Evolutionary conservation across 2,329 filamentous ascomycete species (phyloP).

Genomic region (Leptosphaerulina australis): DNA sequence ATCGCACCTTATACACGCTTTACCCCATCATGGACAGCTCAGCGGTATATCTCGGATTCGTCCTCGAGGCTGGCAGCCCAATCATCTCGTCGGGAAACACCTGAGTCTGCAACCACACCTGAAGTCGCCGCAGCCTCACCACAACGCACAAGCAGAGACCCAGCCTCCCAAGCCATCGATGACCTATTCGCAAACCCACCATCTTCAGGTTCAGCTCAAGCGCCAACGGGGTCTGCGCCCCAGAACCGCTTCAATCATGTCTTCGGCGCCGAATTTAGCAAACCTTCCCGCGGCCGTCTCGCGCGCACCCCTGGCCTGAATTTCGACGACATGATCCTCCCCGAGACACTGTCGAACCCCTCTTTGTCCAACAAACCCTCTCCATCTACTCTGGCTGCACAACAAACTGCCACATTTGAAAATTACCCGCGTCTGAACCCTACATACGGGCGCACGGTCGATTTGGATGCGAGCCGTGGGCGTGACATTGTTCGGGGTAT

Average conservation of each 20-base stretch:
- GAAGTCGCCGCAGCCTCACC: constrained; percentile 2
- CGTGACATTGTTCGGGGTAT: constrained; percentile 59
- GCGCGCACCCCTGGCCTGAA: constrained; percentile 12
- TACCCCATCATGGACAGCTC: constrained; percentile 25
- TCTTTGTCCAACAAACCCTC: constrained; percentile 27
- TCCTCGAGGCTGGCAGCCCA: constrained; percentile 18
- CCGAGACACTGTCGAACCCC: constrained; percentile 22
- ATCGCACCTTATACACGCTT: constrained; percentile 21
- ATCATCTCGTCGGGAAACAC: constrained; percentile 8
- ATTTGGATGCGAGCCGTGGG: constrained; percentile 41
- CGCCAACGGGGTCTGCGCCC: no score
- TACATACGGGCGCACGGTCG: constrained; percentile 50
- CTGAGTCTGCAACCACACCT: constrained; percentile 1
- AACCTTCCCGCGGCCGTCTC: constrained; percentile 1
- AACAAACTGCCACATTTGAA: constrained; percentile 30
- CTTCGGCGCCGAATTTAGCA: constrained; percentile 31
- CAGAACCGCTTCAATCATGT: constrained; percentile 9
- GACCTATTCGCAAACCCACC: constrained; percentile 26
- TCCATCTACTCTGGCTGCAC: constrained; percentile 16
- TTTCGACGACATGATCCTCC: constrained; percentile 31
- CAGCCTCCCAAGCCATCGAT: constrained; percentile 32
- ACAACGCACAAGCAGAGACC: constrained; percentile 9
- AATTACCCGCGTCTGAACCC: constrained; percentile 47
- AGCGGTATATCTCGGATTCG: constrained; percentile 19
- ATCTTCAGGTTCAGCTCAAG: background rate